Evolutionary conservation across 805 yeast species (phyloP).

Genomic region (Candida silvicultrix): DNA sequence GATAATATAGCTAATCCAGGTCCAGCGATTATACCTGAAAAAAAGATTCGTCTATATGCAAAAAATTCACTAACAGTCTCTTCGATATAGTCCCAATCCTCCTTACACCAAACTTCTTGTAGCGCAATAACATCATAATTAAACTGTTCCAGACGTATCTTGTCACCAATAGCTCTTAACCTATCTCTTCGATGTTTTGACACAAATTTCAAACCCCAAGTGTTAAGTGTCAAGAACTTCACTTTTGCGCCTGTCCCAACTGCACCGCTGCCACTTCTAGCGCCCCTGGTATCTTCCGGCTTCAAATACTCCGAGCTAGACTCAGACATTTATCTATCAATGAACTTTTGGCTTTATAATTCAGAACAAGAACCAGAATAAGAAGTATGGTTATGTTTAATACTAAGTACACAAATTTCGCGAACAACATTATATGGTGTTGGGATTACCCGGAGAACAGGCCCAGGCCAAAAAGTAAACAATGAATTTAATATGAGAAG

Average conservation of each 20-base stretch:
- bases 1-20: conserved; percentile 89
- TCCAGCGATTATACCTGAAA: conserved; percentile 82
- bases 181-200: conserved; percentile 66
- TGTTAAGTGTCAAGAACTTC: conserved; percentile 61
- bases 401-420: too few relatives aligned
- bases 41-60: conserved; percentile 66
- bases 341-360: too few relatives aligned
- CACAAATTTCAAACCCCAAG: conserved; percentile 87
- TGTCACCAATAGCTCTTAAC: conserved; percentile 66
- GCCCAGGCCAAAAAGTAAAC: too few relatives aligned
- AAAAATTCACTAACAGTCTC: conserved; percentile 36
- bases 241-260: conserved; percentile 16
- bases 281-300: too few relatives aligned
- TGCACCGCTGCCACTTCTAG: too few relatives aligned
- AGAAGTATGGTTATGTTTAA: too few relatives aligned
- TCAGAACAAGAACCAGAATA: too few relatives aligned
- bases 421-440: too few relatives aligned
- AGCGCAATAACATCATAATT: conserved; percentile 80
- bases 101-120: conserved; percentile 91
- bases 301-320: neutral
- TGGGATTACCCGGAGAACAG: too few relatives aligned
- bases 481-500: too few relatives aligned
- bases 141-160: conserved; percentile 37
- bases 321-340: neutral
- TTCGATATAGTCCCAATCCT: conserved; percentile 70